Evolutionary conservation across 2,329 filamentous ascomycete species (phyloP), one percentile per base, ranked within the genome.

Genomic region (Magnaporthiopsis poae): DNA sequence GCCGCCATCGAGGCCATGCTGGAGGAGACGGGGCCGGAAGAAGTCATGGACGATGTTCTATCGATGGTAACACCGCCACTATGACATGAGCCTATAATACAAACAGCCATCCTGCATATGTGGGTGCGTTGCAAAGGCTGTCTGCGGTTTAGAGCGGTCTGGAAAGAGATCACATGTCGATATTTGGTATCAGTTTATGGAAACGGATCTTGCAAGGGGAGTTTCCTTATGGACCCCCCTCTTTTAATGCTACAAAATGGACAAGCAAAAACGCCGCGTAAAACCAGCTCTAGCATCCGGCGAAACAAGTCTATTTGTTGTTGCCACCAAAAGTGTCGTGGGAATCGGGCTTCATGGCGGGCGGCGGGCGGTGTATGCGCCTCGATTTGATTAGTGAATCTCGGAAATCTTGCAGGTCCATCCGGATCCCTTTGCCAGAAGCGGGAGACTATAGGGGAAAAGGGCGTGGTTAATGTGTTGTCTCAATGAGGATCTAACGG

Each of bases 381-480:
- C 46, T 25, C 46, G 62, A 65, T 31, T 31, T 31, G 31, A 31
- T 63, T 25, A 89, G 73, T 85, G 83, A 69, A 95, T 80, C 80
- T 96, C 84, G 72, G 86, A 90, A 72, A 97, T 82, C 80, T 89
- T 92, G 82, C 93, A 97, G 72, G 90, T 82, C 94, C 94, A 97
- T 70, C 93, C 93, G 31, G 92, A 96, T 68, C 86, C 86, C 75
- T 91, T 84, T 71, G 87, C 88, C 68, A 97, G 82, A 61, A 97
- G 83, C 52, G 93, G 94, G 72, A 97, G 82, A 84, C 92, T 96
- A 68, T 27, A 36, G 66, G 61, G n/a, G 65, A 27, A 1, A 2
- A 11, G 25, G 36, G 15, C 3, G 21, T 39, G 46, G 46, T 83
- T 78, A 84, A 78, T 69, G 73, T 60, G 64, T n/a, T 18, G 65